These are phyloP conservation scores for Ostreobium quekettii DNA, from an alignment of 139 green algal genomes.

Conservation along the genomic window DNA sequence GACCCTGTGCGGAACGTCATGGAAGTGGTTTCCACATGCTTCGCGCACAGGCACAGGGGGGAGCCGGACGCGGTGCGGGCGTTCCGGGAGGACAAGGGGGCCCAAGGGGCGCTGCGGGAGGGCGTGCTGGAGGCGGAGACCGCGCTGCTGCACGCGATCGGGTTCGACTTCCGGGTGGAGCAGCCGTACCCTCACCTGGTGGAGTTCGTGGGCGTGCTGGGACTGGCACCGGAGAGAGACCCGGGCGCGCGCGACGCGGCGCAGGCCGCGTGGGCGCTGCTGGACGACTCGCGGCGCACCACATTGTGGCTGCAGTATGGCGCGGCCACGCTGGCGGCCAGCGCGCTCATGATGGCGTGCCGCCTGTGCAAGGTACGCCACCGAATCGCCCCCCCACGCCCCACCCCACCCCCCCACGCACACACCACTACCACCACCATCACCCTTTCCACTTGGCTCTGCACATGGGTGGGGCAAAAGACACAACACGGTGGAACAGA, in stretches of 20 bases:
- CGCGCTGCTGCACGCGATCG: not conserved
- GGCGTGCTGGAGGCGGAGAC: not conserved
- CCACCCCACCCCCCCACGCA: too few species aligned
- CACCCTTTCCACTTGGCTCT: too few species aligned
- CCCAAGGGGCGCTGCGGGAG: not conserved
- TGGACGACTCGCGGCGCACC: not conserved
- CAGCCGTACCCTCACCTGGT: not conserved
- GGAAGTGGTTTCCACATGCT: not conserved
- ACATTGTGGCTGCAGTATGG: not conserved
- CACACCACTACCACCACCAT: too few species aligned
- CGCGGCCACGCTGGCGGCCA: not conserved
- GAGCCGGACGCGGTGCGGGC: not conserved
- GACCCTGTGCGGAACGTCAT: not conserved
- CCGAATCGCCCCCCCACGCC: too few species aligned
- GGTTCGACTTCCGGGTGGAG: not conserved
- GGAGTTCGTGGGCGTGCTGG: not conserved
- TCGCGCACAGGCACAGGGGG: not conserved
- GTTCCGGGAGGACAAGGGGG: not conserved
- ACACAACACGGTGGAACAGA: too few species aligned
- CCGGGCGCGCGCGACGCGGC: too few species aligned
- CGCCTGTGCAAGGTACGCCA: too few species aligned
- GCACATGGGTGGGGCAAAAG: too few species aligned
- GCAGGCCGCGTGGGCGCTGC: not conserved
- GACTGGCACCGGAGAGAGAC: not conserved
- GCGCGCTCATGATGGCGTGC: not conserved